Conservation (phyloP, 495 filamentous ascomycete genomes). For the Aspergillus sclerotiicarbonarius region DNA sequence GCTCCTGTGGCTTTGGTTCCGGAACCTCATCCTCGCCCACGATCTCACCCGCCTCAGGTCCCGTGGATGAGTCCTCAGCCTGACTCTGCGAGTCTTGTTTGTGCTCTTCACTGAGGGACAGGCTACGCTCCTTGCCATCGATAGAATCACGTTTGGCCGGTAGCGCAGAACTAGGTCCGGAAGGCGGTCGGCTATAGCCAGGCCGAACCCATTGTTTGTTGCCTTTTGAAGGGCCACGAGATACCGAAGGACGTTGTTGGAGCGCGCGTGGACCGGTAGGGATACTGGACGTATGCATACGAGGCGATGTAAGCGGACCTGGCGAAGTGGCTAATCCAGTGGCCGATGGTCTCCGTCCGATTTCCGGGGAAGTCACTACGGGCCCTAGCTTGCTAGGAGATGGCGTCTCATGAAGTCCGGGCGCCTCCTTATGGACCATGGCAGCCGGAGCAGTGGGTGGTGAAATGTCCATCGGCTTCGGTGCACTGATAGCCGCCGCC, state of each 20-base stretch:
- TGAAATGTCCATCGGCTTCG: conserved; percentile 31
- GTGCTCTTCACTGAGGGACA: conserved; percentile 21
- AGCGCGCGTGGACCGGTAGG: conserved; percentile 59
- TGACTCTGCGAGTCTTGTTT: conserved; percentile 17
- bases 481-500: conserved; percentile 1
- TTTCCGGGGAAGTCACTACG: conserved; percentile 25
- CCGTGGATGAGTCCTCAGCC: conserved; percentile 6
- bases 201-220: conserved; percentile 66
- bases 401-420: conserved; percentile 18
- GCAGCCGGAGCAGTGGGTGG: conserved; percentile 45
- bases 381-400: conserved; percentile 23
- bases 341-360: conserved; percentile 29
- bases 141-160: conserved; percentile 37
- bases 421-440: conserved; percentile 32
- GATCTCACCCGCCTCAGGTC: conserved; percentile 18
- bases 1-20: conserved; percentile 2
- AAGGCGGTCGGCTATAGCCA: conserved; percentile 31
- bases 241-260: conserved; percentile 36
- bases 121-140: conserved; percentile 40
- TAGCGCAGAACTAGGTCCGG: conserved; percentile 27
- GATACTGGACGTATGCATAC: conserved; percentile 53
- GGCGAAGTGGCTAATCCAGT: conserved; percentile 32
- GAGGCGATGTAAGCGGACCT: conserved; percentile 43
- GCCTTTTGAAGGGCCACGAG: conserved; percentile 37
- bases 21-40: conserved; percentile 2